A percentile compares a stretch with the other conserved stretches of the same genome.
Evolutionary conservation across 768 basidiomycete species (phyloP).

Genomic region (Pleurotus cornucopiae): DNA sequence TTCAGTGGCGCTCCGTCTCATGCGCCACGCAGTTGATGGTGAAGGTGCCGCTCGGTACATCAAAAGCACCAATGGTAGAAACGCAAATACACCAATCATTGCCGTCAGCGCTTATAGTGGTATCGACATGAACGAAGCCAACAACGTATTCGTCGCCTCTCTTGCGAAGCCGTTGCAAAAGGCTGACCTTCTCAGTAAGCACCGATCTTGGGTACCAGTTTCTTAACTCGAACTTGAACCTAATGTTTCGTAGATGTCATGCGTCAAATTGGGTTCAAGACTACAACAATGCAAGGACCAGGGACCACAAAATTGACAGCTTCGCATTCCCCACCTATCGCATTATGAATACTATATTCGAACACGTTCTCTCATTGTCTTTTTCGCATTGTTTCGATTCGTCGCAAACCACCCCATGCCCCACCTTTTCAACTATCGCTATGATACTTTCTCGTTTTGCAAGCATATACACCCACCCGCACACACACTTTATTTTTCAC

Average conservation of each 20-base stretch:
- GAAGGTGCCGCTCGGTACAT: constrained; percentile 97
- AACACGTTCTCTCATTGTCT: constrained; percentile 22
- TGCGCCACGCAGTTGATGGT: constrained; percentile 65
- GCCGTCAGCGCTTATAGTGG: constrained; percentile 88
- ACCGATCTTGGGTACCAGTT: neutral
- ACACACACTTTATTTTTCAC: constrained; percentile 20
- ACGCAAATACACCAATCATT: constrained; percentile 88
- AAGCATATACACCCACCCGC: constrained; percentile 28
- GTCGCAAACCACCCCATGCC: constrained; percentile 2
- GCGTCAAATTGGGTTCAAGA: constrained; percentile 89
- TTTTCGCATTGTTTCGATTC: constrained; percentile 14
- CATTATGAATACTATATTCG: constrained; percentile 27
- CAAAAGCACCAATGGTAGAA: constrained; percentile 94
- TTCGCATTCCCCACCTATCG: constrained; percentile 18
- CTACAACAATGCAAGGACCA: constrained; percentile 60
- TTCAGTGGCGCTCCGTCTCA: neutral
- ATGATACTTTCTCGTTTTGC: constrained; percentile 19
- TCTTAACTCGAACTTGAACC: neutral
- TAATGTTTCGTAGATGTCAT: constrained; percentile 43
- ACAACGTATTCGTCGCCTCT: constrained; percentile 73
- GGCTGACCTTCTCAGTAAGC: constrained; percentile 66
- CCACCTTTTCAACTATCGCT: constrained; percentile 5
- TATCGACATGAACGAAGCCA: constrained; percentile 56
- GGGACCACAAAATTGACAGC: constrained; percentile 50
- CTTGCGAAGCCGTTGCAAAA: constrained; percentile 89